These are phyloP conservation scores for Flaveria brownii DNA, from an alignment of 129 eudicot genomes.

Conservation along the genomic window DNA sequence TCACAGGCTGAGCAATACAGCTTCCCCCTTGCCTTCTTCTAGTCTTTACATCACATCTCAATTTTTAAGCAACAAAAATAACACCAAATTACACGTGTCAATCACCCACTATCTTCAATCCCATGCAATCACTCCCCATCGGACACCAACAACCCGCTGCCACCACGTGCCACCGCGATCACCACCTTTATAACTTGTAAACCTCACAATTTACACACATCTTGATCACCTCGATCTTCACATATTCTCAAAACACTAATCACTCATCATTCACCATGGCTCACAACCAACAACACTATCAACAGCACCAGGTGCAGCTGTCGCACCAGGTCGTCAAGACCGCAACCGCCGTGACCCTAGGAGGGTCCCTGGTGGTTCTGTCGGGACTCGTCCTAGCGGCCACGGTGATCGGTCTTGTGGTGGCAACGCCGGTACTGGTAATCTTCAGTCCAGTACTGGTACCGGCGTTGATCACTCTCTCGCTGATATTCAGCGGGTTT, in stretches of 20 bases:
- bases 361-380: slow-evolving; percentile 56
- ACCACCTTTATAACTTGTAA: background rate
- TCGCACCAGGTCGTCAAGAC: slow-evolving; percentile 58
- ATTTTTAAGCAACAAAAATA: too few relatives aligned
- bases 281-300: slow-evolving; percentile 26
- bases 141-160: background rate
- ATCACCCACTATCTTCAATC: background rate
- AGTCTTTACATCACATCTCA: too few relatives aligned
- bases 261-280: slow-evolving; percentile 28
- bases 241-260: background rate
- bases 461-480: slow-evolving; percentile 44
- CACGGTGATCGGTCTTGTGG: slow-evolving; percentile 54
- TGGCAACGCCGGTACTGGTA: slow-evolving; percentile 58
- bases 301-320: slow-evolving; percentile 13
- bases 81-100: background rate
- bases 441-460: slow-evolving; percentile 70
- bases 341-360: slow-evolving; percentile 57
- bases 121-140: background rate
- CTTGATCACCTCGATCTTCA: background rate
- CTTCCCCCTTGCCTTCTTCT: too few relatives aligned
- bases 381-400: slow-evolving; percentile 57
- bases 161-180: background rate
- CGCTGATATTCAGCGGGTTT: slow-evolving; percentile 43
- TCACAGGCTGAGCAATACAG: too few relatives aligned
- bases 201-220: background rate